These are phyloP conservation scores for Hygrophorus pudorinus DNA, from an alignment of 768 basidiomycete species.

Conservation along the genomic window DNA sequence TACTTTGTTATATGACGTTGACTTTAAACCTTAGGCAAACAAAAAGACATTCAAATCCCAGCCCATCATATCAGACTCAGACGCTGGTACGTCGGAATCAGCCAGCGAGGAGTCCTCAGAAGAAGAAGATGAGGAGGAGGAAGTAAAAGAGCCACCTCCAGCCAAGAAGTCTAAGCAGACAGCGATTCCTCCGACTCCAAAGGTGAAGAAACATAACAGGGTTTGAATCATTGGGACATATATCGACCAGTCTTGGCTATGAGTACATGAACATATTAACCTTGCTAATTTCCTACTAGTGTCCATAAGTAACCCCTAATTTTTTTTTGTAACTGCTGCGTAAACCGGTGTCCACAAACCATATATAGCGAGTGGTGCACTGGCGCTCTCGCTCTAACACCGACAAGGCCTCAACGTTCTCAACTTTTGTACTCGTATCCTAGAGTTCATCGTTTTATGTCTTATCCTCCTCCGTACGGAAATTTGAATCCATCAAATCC, in stretches of 20 bases:
- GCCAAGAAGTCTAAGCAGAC: constrained; percentile 20
- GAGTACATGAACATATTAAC: too few relatives aligned
- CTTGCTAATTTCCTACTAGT: neutral
- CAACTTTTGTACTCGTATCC: constrained; percentile 4
- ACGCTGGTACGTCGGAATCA: neutral
- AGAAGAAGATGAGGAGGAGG: constrained; percentile 15
- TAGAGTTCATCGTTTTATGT: constrained; percentile 20
- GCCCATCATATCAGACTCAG: constrained; percentile 3
- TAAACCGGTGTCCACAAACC: too few relatives aligned
- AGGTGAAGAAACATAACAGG: constrained; percentile 21
- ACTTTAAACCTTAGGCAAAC: constrained; percentile 25
- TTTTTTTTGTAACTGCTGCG: too few relatives aligned
- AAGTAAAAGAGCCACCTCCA: constrained; percentile 16
- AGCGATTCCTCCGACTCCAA: constrained; percentile 11
- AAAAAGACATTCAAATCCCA: constrained; percentile 13
- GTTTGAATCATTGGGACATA: neutral
- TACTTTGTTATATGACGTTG: constrained; percentile 14
- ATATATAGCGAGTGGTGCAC: neutral
- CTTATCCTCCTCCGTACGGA: constrained; percentile 38
- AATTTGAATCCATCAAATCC: constrained; percentile 34
- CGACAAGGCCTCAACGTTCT: too few relatives aligned
- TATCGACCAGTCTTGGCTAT: neutral
- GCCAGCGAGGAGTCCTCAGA: constrained; percentile 11
- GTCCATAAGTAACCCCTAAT: too few relatives aligned
- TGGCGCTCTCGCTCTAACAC: neutral